Evolutionary conservation across 768 basidiomycete genomes (phyloP).

Genomic region (Xanthoconium purpureum): DNA sequence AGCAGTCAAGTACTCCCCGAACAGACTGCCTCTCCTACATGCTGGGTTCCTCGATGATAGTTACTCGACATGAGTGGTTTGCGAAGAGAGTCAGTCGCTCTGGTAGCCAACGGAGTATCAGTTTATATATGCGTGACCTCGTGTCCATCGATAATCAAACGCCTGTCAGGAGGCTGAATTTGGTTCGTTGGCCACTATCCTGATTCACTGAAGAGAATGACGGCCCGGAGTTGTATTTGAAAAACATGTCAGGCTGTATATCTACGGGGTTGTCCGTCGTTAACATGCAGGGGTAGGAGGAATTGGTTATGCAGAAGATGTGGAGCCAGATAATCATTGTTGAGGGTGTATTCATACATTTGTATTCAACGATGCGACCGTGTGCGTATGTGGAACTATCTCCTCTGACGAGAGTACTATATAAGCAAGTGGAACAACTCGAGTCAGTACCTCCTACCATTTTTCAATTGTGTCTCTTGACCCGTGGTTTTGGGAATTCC

Average conservation of each 20-base stretch:
- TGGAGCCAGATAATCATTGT: neutral
- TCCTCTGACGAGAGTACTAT: neutral
- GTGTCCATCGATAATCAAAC: conserved; percentile 4
- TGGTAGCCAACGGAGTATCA: neutral
- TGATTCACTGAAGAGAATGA: too few relatives aligned
- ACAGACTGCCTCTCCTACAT: neutral
- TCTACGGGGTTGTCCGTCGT: neutral
- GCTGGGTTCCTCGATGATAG: neutral
- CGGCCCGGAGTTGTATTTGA: neutral
- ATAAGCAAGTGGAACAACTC: neutral
- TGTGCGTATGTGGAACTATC: neutral
- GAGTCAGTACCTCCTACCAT: neutral
- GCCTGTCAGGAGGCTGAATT: too few relatives aligned
- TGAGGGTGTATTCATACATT: neutral
- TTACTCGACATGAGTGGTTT: neutral
- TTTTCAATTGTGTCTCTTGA: conserved; percentile 30
- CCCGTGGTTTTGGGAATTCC: conserved; percentile 69
- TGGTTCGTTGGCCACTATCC: neutral
- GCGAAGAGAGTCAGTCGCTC: neutral
- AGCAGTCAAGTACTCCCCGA: conserved; percentile 8
- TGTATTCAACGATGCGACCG: neutral
- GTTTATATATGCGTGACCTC: neutral
- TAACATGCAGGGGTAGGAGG: neutral
- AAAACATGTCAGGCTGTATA: neutral
- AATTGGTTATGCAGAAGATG: neutral